These are phyloP conservation scores for Candida manassasensis DNA, from an alignment of 805 yeast genomes.

Conservation along the genomic window DNA sequence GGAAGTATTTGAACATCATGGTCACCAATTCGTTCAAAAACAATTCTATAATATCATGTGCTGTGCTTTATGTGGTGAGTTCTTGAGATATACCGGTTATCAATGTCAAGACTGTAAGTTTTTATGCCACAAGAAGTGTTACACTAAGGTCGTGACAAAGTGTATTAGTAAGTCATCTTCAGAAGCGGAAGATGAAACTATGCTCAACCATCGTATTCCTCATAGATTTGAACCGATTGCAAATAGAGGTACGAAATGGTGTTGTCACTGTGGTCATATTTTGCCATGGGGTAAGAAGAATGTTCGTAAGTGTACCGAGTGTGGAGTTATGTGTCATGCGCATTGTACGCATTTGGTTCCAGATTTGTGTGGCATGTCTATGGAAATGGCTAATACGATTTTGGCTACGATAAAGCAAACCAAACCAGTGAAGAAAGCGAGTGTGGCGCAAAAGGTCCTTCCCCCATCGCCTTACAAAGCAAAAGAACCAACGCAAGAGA, in stretches of 20 bases:
- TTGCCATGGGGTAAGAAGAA: constrained; percentile 93
- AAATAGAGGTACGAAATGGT: constrained; percentile 97
- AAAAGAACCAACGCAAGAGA: constrained; percentile 3
- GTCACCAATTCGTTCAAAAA: constrained; percentile 94
- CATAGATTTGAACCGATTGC: constrained; percentile 92
- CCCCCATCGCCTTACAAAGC: constrained; percentile 4
- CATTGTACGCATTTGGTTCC: constrained; percentile 93
- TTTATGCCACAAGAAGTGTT: constrained; percentile 77
- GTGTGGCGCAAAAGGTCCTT: constrained; percentile 3
- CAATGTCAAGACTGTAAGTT: constrained; percentile 84
- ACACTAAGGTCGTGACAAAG: constrained; percentile 73
- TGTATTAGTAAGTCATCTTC: constrained; percentile 75
- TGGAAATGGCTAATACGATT: constrained; percentile 93
- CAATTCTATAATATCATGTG: constrained; percentile 95
- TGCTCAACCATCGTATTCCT: constrained; percentile 93
- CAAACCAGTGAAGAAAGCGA: constrained; percentile 14
- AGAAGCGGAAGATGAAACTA: constrained; percentile 69
- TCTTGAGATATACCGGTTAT: constrained; percentile 78
- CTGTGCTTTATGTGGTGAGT: constrained; percentile 96
- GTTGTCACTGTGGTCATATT: constrained; percentile 97
- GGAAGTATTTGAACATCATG: constrained; percentile 90
- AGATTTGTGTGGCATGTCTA: constrained; percentile 97
- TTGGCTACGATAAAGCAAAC: constrained; percentile 78
- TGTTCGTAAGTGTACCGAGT: constrained; percentile 86
- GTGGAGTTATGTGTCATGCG: constrained; percentile 93